Evolutionary conservation across 1,284 basidiomycete species (phyloP).

Genomic region (Cystobasidium pallidum): DNA sequence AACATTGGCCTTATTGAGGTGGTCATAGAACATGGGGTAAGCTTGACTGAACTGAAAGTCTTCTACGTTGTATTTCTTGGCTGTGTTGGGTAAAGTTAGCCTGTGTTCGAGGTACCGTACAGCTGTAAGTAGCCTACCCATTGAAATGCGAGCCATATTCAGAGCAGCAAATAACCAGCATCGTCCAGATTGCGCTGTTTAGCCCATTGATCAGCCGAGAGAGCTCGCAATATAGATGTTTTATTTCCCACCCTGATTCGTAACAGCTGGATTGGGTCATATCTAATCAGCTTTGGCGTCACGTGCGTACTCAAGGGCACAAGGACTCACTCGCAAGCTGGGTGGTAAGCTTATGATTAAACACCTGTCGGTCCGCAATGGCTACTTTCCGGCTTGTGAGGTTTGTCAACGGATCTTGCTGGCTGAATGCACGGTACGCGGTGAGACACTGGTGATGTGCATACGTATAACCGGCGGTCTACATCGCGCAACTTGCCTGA

Average conservation of each 20-base stretch:
- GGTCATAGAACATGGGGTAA: slow-evolving; percentile 92
- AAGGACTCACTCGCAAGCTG: slow-evolving; percentile 20
- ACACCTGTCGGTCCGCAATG: slow-evolving; percentile 28
- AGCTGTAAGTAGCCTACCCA: slow-evolving; percentile 60
- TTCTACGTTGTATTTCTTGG: slow-evolving; percentile 76
- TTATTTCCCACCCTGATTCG: neutral
- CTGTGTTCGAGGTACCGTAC: slow-evolving; percentile 68
- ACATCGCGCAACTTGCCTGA: slow-evolving; percentile 17
- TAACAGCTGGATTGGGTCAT: neutral
- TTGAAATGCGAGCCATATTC: slow-evolving; percentile 65
- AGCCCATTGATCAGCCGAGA: no score
- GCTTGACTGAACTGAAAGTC: slow-evolving; percentile 89
- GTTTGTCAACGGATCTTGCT: slow-evolving; percentile 28
- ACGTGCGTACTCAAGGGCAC: neutral
- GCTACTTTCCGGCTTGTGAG: slow-evolving; percentile 27
- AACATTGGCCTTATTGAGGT: slow-evolving; percentile 91
- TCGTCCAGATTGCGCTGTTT: slow-evolving; percentile 78
- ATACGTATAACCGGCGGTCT: neutral
- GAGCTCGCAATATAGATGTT: no score
- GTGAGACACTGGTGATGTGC: neutral
- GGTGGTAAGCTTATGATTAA: slow-evolving; percentile 30
- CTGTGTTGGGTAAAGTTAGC: slow-evolving; percentile 64
- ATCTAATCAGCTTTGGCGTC: slow-evolving; percentile 2
- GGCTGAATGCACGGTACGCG: neutral
- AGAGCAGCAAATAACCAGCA: slow-evolving; percentile 93